These are phyloP conservation scores for Blastobotrys apis DNA, from an alignment of 1,139 yeast genomes.

Conservation along the genomic window DNA sequence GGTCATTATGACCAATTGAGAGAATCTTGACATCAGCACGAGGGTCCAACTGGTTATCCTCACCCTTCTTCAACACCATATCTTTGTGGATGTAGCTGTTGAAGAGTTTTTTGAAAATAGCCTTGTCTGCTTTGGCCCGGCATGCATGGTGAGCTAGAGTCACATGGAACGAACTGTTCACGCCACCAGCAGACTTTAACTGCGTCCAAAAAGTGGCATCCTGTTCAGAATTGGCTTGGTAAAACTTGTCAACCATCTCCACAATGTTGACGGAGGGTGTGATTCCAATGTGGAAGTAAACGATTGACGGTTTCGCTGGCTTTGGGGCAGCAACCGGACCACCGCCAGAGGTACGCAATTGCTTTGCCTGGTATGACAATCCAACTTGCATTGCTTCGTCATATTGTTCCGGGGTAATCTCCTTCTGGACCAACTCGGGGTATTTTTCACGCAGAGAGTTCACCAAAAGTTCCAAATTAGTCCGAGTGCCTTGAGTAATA, in stretches of 20 bases:
- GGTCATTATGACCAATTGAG: conserved; percentile 18
- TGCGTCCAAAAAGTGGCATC: conserved; percentile 26
- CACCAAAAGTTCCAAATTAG: conserved; percentile 49
- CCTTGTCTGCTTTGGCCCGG: conserved; percentile 24
- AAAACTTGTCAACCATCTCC: conserved; percentile 21
- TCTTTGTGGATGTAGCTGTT: conserved; percentile 17
- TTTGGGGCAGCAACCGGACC: conserved; percentile 3
- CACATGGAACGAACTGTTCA: conserved; percentile 58
- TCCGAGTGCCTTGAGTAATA: conserved; percentile 48
- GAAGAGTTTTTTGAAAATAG: conserved; percentile 34
- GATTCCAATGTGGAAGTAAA: conserved; percentile 22
- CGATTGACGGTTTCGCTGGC: not conserved
- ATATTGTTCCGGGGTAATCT: conserved; percentile 38
- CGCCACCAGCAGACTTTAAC: conserved; percentile 38
- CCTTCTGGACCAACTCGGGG: conserved; percentile 44
- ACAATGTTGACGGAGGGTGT: conserved; percentile 9
- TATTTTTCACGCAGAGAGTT: conserved; percentile 39
- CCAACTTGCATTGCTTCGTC: conserved; percentile 29
- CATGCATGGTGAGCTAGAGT: conserved; percentile 59
- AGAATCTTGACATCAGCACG: conserved; percentile 12
- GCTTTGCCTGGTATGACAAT: conserved; percentile 28
- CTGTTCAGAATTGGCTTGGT: conserved; percentile 19
- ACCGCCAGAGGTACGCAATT: conserved; percentile 18
- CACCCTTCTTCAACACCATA: conserved; percentile 4
- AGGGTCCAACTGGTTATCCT: conserved; percentile 7